phyloP scores from a whole-genome alignment of 2,329 filamentous ascomycete species.

The Exophiala calicioides region DNA sequence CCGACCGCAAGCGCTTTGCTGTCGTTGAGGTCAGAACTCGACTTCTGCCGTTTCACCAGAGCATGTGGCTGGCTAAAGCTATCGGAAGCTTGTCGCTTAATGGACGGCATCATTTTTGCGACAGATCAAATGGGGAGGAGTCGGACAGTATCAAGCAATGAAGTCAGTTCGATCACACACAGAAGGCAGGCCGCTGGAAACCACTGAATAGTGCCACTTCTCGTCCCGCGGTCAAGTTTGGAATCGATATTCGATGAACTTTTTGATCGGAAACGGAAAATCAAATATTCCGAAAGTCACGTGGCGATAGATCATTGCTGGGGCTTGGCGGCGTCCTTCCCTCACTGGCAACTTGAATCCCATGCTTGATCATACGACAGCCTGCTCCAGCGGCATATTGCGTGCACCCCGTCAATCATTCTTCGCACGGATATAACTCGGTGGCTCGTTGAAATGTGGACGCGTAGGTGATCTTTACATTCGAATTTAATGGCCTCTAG shows the following conservation, averaged over 20 bases:
- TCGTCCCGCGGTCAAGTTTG: too few species aligned
- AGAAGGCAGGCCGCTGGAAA: too few species aligned
- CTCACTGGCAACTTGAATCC: background rate
- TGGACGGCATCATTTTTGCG: constrained; percentile 69
- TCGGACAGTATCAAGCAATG: too few species aligned
- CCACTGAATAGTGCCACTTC: too few species aligned
- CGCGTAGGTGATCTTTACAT: background rate
- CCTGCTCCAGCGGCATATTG: background rate
- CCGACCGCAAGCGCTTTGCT: constrained; percentile 61
- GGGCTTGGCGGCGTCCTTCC: background rate
- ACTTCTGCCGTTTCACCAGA: constrained; percentile 87
- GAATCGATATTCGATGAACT: too few species aligned
- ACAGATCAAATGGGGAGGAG: background rate
- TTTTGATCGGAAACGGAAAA: constrained; percentile 14
- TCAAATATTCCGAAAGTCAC: constrained; percentile 3
- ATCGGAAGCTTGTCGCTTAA: constrained; percentile 87
- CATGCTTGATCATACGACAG: background rate
- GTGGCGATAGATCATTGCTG: background rate
- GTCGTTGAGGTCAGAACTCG: constrained; percentile 57
- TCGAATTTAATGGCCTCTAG: constrained; percentile 31
- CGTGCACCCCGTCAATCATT: too few species aligned
- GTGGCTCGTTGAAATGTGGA: constrained; percentile 13
- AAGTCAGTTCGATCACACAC: too few species aligned
- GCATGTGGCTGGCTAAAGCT: constrained; percentile 78
- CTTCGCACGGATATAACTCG: too few species aligned